Base-by-base conservation (phyloP, 2,329 filamentous ascomycete genomes). In the Aschersonia sp. region DNA sequence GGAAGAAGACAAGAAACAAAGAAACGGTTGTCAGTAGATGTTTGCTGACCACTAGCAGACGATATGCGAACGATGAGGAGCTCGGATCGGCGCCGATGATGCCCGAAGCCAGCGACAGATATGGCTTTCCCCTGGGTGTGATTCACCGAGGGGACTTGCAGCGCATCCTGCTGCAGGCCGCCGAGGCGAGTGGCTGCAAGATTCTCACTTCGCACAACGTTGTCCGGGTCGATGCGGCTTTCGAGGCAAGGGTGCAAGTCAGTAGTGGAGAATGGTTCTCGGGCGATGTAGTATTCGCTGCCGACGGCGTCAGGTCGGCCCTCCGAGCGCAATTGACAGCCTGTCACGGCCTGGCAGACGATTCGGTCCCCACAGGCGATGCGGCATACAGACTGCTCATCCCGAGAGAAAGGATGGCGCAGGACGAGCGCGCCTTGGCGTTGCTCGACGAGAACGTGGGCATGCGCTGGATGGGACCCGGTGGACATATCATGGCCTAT, bases 401-500 rank as follows among this genome's bases (percentile, higher is more conserved):
- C 46, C 67, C 66, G 32, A 62, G 65, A 6, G 66, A 72, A 32
- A 71, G 82, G 49, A 83, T 89, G 76, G 63, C 71, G 48, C 54
- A 74, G 29, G 83, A 88, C 54, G 73, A 82, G 0, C 81, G 85
- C 52, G 68, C 87, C 44, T 67, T 82, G 30, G 67, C 62, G 0
- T 67, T 84, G 4, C 66, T 84, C 10, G 68, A 79, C 43, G 67
- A 67, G 12, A 73, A 80, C 48, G 64, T 66, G 6, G 79, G 77
- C 1, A 74, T 73, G 2, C 69, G 80, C 40, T 84, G 77, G 75
- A 80, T 83, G 45, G 79, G 80, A n/a, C 72, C 75, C 49, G 75
- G 76, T 56, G 69, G 77, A 4, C 81, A 84, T 53, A 77, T 83
- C 51, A 83, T 84, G 56, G 79, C 77, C 1, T 84, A 84, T 55